These are phyloP conservation scores for Termitomyces sp. DNA, from an alignment of 768 basidiomycete genomes.

Conservation along the genomic window DNA sequence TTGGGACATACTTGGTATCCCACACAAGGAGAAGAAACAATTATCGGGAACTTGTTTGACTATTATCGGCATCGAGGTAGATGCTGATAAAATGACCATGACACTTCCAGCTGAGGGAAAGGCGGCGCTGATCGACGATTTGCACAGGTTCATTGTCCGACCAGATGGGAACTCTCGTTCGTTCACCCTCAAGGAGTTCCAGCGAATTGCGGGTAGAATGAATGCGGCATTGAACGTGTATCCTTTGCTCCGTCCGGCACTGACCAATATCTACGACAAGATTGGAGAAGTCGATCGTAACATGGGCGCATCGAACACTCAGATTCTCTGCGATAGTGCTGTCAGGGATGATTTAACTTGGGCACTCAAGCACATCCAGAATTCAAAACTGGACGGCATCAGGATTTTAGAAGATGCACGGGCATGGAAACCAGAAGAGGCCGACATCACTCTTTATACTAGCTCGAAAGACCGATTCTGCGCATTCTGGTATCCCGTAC, in stretches of 20 bases:
- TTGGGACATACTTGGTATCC: slow-evolving; percentile 2
- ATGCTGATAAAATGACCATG: neutral
- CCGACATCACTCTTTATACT: neutral
- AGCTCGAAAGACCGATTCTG: neutral
- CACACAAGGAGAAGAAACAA: slow-evolving; percentile 4
- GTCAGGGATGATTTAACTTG: neutral
- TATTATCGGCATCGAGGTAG: slow-evolving; percentile 2
- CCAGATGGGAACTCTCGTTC: neutral
- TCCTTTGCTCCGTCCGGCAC: neutral
- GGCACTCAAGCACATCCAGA: neutral
- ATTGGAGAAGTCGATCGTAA: neutral
- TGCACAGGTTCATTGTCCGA: neutral
- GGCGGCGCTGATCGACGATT: neutral
- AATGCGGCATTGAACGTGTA: slow-evolving; percentile 3
- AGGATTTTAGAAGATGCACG: neutral
- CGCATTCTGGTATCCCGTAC: neutral
- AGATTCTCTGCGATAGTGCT: neutral
- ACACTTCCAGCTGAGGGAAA: neutral
- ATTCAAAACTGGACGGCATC: neutral
- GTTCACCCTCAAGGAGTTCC: neutral
- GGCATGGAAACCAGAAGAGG: neutral
- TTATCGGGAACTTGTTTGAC: neutral
- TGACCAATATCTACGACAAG: neutral
- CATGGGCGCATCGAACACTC: neutral
- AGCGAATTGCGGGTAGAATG: neutral